Evolutionary conservation across 83 land plant species (phyloP).

Genomic region (Picea abies): DNA sequence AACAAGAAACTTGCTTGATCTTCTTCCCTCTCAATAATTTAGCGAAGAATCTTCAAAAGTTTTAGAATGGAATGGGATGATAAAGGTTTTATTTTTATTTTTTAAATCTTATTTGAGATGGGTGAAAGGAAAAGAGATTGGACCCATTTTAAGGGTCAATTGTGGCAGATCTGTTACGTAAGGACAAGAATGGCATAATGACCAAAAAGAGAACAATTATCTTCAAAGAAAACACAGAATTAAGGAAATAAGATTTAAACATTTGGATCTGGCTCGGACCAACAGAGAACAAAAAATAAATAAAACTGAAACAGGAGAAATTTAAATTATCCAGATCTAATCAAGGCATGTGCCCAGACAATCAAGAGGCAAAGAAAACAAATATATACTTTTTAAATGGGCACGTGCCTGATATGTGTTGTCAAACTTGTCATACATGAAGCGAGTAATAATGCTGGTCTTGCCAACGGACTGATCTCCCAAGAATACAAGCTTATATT

Average conservation of each 20-base stretch:
- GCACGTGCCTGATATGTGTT: conserved; percentile 43
- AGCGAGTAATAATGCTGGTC: conserved; percentile 64
- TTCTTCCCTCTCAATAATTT: too few relatives aligned
- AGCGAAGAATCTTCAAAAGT: too few relatives aligned
- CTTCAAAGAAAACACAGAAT: not conserved
- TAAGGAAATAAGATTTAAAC: not conserved
- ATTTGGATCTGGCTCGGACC: not conserved
- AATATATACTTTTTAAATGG: too few relatives aligned
- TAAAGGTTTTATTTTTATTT: too few relatives aligned
- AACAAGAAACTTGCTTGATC: too few relatives aligned
- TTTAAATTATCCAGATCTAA: too few relatives aligned
- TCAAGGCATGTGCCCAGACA: too few relatives aligned
- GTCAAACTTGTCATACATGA: conserved; percentile 63
- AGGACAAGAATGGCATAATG: not conserved
- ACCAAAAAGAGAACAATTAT: not conserved
- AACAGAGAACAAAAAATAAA: not conserved
- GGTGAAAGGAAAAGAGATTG: not conserved
- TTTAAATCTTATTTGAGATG: too few relatives aligned
- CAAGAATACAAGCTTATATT: too few relatives aligned
- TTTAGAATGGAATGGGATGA: too few relatives aligned
- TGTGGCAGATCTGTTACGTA: not conserved
- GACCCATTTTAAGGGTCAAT: not conserved
- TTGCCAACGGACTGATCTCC: conserved; percentile 73
- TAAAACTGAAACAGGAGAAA: not conserved
- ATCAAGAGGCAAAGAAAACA: too few relatives aligned